Evolutionary conservation across 2,329 filamentous ascomycete species (phyloP).

Genomic region (Aaosphaeria arxii): DNA sequence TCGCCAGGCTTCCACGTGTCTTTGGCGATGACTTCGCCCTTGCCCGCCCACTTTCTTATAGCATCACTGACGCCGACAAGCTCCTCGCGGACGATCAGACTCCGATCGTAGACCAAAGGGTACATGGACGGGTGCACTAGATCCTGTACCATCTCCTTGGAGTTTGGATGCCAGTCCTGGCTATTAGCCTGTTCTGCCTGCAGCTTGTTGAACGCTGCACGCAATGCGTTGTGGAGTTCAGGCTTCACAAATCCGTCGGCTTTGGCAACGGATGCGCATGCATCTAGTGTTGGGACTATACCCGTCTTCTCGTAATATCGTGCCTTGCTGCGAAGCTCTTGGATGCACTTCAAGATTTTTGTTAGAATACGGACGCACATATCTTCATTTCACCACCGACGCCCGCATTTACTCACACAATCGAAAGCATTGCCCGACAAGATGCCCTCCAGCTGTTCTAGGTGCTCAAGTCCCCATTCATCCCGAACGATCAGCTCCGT

Average conservation of each 20-base stretch:
- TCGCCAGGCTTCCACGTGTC: neutral
- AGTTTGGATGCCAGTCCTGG: conserved; percentile 59
- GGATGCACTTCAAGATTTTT: conserved; percentile 12
- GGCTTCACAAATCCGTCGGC: conserved; percentile 48
- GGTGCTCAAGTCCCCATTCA: neutral
- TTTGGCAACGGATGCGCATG: conserved; percentile 48
- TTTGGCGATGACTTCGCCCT: conserved; percentile 21
- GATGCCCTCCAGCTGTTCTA: conserved; percentile 6
- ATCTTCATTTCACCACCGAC: neutral
- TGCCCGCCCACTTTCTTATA: conserved; percentile 22
- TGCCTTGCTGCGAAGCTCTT: conserved; percentile 53
- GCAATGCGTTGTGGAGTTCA: conserved; percentile 42
- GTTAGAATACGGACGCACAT: neutral
- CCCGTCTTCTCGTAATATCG: conserved; percentile 40
- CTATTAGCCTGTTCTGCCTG: conserved; percentile 41
- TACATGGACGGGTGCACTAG: conserved; percentile 64
- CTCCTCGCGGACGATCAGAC: conserved; percentile 38
- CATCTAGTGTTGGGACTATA: conserved; percentile 47
- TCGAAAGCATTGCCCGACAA: conserved; percentile 12
- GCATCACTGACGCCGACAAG: conserved; percentile 27
- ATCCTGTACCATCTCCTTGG: conserved; percentile 57
- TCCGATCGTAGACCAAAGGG: conserved; percentile 55
- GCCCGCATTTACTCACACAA: conserved; percentile 8
- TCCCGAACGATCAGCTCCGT: neutral
- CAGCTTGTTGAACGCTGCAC: conserved; percentile 44